Evolutionary conservation across 2,329 filamentous ascomycete species (phyloP).

Genomic region (Arthrobotrys entomopaga): DNA sequence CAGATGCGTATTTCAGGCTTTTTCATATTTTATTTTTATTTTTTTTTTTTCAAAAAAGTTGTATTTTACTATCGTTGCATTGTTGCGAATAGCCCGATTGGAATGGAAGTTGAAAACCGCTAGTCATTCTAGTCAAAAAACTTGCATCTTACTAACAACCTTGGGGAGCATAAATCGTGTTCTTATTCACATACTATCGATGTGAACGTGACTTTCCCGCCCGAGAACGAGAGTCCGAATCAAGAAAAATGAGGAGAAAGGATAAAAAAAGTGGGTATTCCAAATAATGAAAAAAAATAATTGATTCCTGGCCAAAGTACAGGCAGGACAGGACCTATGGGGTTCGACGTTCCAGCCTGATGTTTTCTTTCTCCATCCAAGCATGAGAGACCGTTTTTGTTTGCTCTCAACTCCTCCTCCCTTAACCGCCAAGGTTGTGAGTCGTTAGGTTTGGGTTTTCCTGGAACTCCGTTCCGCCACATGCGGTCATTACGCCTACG

Average conservation of each 20-base stretch:
- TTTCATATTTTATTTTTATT: conserved; percentile 16
- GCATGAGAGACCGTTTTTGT: conserved; percentile 3
- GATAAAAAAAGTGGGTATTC: too few species aligned
- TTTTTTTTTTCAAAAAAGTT: conserved; percentile 1
- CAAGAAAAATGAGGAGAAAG: too few species aligned
- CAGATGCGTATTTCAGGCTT: conserved; percentile 24
- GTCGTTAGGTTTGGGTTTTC: conserved; percentile 52
- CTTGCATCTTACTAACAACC: too few species aligned
- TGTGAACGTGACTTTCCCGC: background rate
- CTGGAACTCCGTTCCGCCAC: conserved; percentile 56
- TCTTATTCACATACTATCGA: conserved; percentile 12
- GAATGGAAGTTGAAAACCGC: conserved; percentile 15
- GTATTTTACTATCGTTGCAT: background rate
- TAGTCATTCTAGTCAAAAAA: background rate
- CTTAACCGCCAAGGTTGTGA: conserved; percentile 36
- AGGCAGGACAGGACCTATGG: background rate
- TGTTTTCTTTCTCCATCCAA: conserved; percentile 24
- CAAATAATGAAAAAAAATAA: background rate
- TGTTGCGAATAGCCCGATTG: conserved; percentile 17
- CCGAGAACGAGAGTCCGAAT: conserved; percentile 11
- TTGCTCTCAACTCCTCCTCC: background rate
- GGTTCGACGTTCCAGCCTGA: conserved; percentile 14
- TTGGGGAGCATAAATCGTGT: background rate
- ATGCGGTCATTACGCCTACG: conserved; percentile 53
- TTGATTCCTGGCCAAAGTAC: background rate